Percentiles rank a stretch among this genome's conserved stretches.
Evolutionary conservation across 352 stramenopile genomes (phyloP).

Genomic region (Bremia lactucae): DNA sequence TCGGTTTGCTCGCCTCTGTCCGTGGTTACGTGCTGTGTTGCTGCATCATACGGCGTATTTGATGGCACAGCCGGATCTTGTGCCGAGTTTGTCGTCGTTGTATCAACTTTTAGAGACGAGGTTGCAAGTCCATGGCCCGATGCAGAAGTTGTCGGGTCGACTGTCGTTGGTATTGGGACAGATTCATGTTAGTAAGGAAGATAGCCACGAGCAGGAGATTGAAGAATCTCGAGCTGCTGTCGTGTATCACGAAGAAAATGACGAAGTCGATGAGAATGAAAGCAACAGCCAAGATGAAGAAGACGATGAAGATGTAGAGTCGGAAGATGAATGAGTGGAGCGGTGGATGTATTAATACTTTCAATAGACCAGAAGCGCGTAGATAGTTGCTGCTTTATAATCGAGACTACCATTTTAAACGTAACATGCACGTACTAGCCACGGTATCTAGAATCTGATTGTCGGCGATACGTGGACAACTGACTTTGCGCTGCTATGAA

Average conservation of each 20-base stretch:
- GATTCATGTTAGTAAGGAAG: slow-evolving; percentile 66
- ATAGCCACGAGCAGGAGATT: slow-evolving; percentile 22
- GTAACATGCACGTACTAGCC: slow-evolving; percentile 27
- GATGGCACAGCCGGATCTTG: slow-evolving; percentile 73
- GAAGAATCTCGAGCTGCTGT: slow-evolving; percentile 44
- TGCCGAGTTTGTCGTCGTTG: slow-evolving; percentile 66
- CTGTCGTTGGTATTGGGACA: slow-evolving; percentile 75
- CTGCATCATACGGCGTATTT: slow-evolving; percentile 81
- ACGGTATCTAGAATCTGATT: slow-evolving; percentile 44
- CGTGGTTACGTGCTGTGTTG: slow-evolving; percentile 74
- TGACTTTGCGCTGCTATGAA: slow-evolving; percentile 52
- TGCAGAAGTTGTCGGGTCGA: slow-evolving; percentile 77
- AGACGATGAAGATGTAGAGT: slow-evolving; percentile 28
- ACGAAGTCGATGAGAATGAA: slow-evolving; percentile 26
- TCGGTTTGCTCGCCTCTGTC: slow-evolving; percentile 67
- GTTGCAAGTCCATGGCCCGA: slow-evolving; percentile 67
- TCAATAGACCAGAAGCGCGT: slow-evolving; percentile 32
- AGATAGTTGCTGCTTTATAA: slow-evolving; percentile 15
- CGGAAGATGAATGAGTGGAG: slow-evolving; percentile 26
- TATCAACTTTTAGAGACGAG: slow-evolving; percentile 81
- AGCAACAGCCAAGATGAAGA: slow-evolving; percentile 41
- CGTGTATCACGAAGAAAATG: slow-evolving; percentile 57
- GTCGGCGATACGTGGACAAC: slow-evolving; percentile 29
- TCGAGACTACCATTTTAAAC: slow-evolving; percentile 13
- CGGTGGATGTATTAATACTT: slow-evolving; percentile 41